A percentile compares a stretch with the other conserved stretches of the same genome.
Conservation (phyloP, 2,329 filamentous ascomycete species). For the Phialocephala subalpina region DNA sequence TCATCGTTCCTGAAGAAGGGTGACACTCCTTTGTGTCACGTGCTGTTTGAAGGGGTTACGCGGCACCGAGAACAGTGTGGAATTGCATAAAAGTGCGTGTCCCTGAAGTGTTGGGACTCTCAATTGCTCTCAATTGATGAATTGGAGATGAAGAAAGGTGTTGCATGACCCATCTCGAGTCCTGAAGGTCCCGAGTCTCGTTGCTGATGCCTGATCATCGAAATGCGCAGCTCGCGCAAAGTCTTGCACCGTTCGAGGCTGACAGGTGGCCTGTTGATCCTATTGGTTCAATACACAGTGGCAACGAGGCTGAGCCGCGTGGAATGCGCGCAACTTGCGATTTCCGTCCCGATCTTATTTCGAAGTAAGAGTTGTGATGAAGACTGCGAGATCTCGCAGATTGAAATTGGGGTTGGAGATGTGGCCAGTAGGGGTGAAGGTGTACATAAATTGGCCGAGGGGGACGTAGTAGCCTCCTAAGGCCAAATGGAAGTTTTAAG, state of each 20-base stretch:
- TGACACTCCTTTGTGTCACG: neutral
- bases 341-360: neutral
- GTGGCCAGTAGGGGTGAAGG: neutral
- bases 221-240: constrained; percentile 4
- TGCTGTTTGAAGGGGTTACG: neutral
- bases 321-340: constrained; percentile 4
- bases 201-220: neutral
- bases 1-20: neutral
- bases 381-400: neutral
- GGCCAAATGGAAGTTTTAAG: neutral
- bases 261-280: neutral
- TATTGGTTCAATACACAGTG: neutral
- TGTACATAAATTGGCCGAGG: neutral
- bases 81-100: neutral
- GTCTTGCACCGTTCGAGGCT: neutral
- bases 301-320: neutral
- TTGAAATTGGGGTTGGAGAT: neutral
- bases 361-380: neutral
- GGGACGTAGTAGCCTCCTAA: neutral
- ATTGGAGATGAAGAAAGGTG: neutral
- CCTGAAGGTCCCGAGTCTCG: constrained; percentile 3
- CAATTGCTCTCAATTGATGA: constrained; percentile 9
- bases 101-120: neutral
- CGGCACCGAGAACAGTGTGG: neutral
- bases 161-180: neutral